Conservation (phyloP, 148 eudicot genomes). For the Vaccinium macrocarpon region DNA sequence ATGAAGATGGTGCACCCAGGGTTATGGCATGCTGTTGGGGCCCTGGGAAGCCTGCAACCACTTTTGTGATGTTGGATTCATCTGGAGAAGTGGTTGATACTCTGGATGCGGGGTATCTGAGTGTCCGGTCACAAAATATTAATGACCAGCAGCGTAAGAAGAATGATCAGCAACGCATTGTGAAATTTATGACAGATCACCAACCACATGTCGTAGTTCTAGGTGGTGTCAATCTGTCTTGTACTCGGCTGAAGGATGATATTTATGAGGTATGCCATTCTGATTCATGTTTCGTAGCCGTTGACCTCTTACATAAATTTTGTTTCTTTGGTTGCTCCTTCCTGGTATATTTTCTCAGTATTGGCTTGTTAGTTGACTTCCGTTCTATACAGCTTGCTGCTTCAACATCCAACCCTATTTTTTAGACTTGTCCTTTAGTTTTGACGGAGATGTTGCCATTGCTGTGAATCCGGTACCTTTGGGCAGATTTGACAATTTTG, state of each 20-base stretch:
- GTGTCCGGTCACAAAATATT: conserved; percentile 60
- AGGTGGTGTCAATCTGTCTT: conserved; percentile 86
- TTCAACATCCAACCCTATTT: not conserved
- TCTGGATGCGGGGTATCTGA: conserved; percentile 72
- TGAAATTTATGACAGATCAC: conserved; percentile 88
- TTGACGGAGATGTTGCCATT: not conserved
- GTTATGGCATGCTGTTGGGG: conserved; percentile 99
- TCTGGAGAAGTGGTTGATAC: conserved; percentile 91
- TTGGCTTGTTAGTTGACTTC: not conserved
- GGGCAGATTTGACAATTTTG: not conserved
- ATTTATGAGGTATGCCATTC: conserved; percentile 71
- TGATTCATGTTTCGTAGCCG: not conserved
- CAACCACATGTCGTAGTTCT: conserved; percentile 93
- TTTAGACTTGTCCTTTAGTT: not conserved
- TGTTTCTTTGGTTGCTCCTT: not conserved
- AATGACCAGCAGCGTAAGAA: conserved; percentile 87
- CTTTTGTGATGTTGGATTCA: conserved; percentile 96
- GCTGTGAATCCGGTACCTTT: not conserved
- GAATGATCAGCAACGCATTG: conserved; percentile 78
- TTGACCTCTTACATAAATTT: not conserved
- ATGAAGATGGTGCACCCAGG: conserved; percentile 89
- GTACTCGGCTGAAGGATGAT: conserved; percentile 83
- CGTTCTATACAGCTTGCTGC: not conserved
- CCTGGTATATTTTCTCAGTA: not conserved
- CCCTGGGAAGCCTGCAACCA: conserved; percentile 81